Conservation (phyloP, 2,329 filamentous ascomycete species). For the Tothia fuscella region DNA sequence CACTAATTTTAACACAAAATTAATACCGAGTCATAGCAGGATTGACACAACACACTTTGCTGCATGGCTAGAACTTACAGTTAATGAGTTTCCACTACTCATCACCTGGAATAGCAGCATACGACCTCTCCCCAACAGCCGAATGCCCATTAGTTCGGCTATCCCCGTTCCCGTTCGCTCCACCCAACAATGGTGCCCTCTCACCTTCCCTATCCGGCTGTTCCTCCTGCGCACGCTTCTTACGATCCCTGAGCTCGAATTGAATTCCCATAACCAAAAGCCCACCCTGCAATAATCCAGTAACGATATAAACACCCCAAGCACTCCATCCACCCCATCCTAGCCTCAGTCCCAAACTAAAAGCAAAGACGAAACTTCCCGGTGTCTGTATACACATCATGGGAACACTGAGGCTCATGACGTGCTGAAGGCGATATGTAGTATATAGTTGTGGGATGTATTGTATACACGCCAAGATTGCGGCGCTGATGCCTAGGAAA, state of each 20-base stretch:
- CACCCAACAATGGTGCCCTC: too few relatives aligned
- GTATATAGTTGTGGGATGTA: constrained; percentile 94
- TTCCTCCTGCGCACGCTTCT: too few relatives aligned
- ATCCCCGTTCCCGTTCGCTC: too few relatives aligned
- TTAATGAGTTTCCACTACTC: too few relatives aligned
- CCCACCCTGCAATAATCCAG: constrained; percentile 71
- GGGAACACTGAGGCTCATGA: constrained; percentile 83
- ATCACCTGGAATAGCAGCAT: too few relatives aligned
- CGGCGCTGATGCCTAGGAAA: constrained; percentile 66
- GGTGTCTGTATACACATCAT: constrained; percentile 99
- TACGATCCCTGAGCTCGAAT: constrained; percentile 53
- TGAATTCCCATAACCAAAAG: constrained; percentile 69
- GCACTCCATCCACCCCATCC: constrained; percentile 84
- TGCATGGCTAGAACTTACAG: too few relatives aligned
- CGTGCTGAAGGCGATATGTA: constrained; percentile 72
- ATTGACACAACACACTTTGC: too few relatives aligned
- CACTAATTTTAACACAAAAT: too few relatives aligned
- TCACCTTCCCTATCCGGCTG: too few relatives aligned
- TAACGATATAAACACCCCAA: constrained; percentile 85
- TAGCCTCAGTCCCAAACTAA: constrained; percentile 66
- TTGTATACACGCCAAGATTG: constrained; percentile 70
- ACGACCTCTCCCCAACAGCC: too few relatives aligned
- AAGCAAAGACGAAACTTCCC: constrained; percentile 80
- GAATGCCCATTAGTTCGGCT: too few relatives aligned
- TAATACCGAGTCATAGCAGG: too few relatives aligned